Evolutionary conservation across 2,329 filamentous ascomycete species (phyloP).

Genomic region (Pestalotiopsis sp.): DNA sequence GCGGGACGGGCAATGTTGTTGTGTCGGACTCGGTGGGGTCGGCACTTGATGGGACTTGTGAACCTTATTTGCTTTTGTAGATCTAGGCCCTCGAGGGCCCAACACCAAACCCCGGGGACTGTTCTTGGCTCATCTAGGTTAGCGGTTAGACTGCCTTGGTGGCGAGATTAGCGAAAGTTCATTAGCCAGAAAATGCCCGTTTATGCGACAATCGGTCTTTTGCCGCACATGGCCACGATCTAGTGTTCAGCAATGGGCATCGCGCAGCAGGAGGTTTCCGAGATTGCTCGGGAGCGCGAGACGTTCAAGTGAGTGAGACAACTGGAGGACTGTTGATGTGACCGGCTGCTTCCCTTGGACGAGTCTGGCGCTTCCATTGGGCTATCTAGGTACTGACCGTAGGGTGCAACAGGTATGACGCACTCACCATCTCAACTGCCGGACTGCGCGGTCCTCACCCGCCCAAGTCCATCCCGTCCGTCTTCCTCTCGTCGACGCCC

Average conservation of each 20-base stretch:
- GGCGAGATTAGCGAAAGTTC: neutral
- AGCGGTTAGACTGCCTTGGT: neutral
- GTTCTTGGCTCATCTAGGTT: neutral
- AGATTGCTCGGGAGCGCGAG: constrained; percentile 9
- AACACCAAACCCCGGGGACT: neutral
- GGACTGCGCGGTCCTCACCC: neutral
- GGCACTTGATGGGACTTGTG: neutral
- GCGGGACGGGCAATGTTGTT: neutral
- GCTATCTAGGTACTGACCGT: neutral
- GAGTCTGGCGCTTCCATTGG: neutral
- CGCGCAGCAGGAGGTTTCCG: neutral
- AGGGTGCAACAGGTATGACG: neutral
- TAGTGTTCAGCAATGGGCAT: neutral
- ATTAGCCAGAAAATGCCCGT: neutral
- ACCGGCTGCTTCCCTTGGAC: neutral
- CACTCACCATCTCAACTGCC: constrained; percentile 6
- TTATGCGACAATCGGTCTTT: neutral
- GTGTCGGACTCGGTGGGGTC: neutral
- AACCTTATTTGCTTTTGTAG: neutral
- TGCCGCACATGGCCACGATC: neutral
- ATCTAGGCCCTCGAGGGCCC: neutral
- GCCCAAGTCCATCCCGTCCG: neutral
- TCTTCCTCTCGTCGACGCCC: neutral
- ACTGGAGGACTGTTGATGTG: neutral
- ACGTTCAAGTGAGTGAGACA: neutral